Evolutionary conservation across 2,329 filamentous ascomycete genomes (phyloP), one percentile per base, ranked within the genome.

Genomic region (Epichloe amarillans): DNA sequence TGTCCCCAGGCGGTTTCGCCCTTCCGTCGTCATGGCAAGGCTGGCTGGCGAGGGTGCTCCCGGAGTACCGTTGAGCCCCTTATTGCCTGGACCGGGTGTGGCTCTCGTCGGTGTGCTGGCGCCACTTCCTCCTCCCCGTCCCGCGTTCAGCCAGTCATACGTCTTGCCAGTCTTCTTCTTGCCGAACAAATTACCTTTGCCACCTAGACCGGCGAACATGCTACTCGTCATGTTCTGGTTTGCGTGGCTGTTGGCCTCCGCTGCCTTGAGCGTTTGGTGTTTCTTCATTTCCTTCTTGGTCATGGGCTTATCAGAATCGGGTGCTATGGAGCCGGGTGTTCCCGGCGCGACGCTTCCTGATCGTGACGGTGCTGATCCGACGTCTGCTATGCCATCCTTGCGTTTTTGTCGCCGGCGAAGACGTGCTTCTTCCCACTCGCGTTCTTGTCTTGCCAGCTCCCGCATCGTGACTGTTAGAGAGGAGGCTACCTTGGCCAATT

Each of bases 281-380:
- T 84, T 88, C 62, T 84, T 80, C 54, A 74, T 75, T 64, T 95
- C 89, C 69, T 96, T 96, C 74, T 96, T 96, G 4, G 84, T 86
- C 48, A 87, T 75, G 3, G 81, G 75, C 65, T 89, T 91, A 56
- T 79, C 75, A 1, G 72, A 64, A 50, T 85, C 83, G 1, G 82
- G 77, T 1, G 83, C 80, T 41, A 79, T 74, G 1, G 79, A 72
- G 5, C 79, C 80, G 3, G 83, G 79, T 0, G 80, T 83, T 2
- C 76, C 76, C 11, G 79, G 74, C 15, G 79, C 79, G 12, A 75
- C 71, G 23, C 79, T 79, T 14, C 79, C 74, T 26, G 77, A 60
- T 56, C 80, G 73, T 15, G 77, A 75, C 12, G 68, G 65, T 48
- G 70, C 68, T 41, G 67, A 64, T 53, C 66, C 68, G 46, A 74